phyloP scores from a whole-genome alignment of 2,329 filamentous ascomycete species.

The Hysterium pulicare region DNA sequence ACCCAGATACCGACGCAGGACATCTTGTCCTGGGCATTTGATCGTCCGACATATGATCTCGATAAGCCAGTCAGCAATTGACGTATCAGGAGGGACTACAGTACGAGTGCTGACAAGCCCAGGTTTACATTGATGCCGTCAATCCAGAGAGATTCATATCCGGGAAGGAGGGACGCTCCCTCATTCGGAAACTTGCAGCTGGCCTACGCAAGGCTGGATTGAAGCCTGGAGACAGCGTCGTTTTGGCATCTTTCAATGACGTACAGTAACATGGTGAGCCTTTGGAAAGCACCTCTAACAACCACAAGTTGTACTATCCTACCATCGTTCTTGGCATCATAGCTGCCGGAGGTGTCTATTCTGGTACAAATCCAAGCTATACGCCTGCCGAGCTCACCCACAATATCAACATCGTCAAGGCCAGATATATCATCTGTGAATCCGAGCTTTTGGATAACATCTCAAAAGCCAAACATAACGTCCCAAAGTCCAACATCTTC shows the following conservation, averaged over 20 bases:
- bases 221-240: conserved; percentile 49
- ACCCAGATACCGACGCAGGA: conserved; percentile 47
- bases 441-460: conserved; percentile 28
- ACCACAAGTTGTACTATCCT: conserved; percentile 11
- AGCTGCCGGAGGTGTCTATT: conserved; percentile 35
- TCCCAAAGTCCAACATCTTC: conserved; percentile 14
- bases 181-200: conserved; percentile 50
- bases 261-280: conserved; percentile 22
- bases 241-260: conserved; percentile 55
- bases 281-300: neutral
- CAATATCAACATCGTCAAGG: conserved; percentile 32
- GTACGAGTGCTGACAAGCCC: conserved; percentile 10
- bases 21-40: conserved; percentile 55
- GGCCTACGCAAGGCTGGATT: conserved; percentile 50
- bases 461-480: conserved; percentile 11
- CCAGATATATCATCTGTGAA: conserved; percentile 32
- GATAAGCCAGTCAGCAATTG: conserved; percentile 10
- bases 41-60: conserved; percentile 45
- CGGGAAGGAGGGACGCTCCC: conserved; percentile 41
- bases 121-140: conserved; percentile 52
- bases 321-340: conserved; percentile 26
- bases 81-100: conserved; percentile 4
- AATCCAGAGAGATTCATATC: conserved; percentile 47
- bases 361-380: conserved; percentile 40
- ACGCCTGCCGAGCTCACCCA: conserved; percentile 34